A percentile compares a stretch with the other conserved stretches of the same genome.
These are phyloP conservation scores for Solanum hybrid DNA, from an alignment of 305 asterid species.

Conservation along the genomic window DNA sequence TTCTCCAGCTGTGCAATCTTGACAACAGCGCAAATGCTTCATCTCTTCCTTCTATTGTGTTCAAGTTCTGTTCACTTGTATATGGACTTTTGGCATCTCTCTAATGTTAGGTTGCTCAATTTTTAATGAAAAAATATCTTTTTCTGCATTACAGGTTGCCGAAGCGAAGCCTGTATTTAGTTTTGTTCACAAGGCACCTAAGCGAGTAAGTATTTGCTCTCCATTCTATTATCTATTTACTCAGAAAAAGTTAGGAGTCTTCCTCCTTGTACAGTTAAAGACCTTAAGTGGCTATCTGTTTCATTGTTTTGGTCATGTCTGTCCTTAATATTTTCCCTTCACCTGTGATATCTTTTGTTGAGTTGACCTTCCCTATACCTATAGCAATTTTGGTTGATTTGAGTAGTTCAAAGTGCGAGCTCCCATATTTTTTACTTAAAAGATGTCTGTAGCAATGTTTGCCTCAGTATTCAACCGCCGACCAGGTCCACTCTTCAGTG, in stretches of 20 bases:
- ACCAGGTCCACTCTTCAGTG: background rate
- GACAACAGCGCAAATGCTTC: background rate
- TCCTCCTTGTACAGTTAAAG: background rate
- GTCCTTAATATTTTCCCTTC: background rate
- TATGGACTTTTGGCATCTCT: background rate
- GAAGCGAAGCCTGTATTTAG: conserved; percentile 52
- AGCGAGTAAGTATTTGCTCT: conserved; percentile 45
- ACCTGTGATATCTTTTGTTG: background rate
- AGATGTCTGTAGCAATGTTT: background rate
- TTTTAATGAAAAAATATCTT: conserved; percentile 1
- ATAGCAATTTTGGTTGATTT: background rate
- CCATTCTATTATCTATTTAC: background rate
- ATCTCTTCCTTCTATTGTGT: background rate
- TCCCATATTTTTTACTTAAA: background rate
- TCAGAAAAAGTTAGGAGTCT: background rate
- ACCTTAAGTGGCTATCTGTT: background rate
- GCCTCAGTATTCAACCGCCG: background rate
- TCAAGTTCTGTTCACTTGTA: background rate
- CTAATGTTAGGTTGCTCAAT: background rate
- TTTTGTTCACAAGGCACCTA: conserved; percentile 71
- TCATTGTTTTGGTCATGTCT: background rate
- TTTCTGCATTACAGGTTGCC: conserved; percentile 45
- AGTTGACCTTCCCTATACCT: background rate
- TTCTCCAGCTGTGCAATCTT: background rate
- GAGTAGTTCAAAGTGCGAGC: background rate